Evolutionary conservation across 1,139 yeast species (phyloP).

Genomic region (Ashbya aceris): DNA sequence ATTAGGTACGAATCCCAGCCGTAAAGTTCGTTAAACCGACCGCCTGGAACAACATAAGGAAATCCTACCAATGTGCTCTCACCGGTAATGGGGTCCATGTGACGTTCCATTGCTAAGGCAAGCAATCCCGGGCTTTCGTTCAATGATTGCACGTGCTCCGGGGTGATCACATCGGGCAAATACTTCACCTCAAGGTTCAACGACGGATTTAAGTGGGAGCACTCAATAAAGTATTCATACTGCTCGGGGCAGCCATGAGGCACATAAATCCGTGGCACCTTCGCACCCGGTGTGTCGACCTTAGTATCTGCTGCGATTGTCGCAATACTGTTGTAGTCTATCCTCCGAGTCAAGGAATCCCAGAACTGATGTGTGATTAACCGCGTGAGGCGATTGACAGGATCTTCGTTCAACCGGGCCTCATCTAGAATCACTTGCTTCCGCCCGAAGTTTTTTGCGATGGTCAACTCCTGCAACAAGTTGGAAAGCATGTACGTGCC

Average conservation of each 20-base stretch:
- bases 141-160: slow-evolving; percentile 62
- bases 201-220: slow-evolving; percentile 49
- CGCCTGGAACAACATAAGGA: slow-evolving; percentile 96
- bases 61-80: slow-evolving; percentile 47
- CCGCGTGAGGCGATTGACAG: slow-evolving; percentile 68
- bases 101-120: slow-evolving; percentile 58
- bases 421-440: slow-evolving; percentile 74
- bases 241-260: slow-evolving; percentile 67
- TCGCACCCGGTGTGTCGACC: slow-evolving; percentile 47
- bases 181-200: slow-evolving; percentile 65
- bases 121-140: slow-evolving; percentile 80
- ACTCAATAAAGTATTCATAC: slow-evolving; percentile 53
- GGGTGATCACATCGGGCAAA: slow-evolving; percentile 51
- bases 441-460: slow-evolving; percentile 75
- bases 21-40: slow-evolving; percentile 88
- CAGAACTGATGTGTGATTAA: slow-evolving; percentile 73
- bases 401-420: slow-evolving; percentile 76
- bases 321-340: slow-evolving; percentile 55
- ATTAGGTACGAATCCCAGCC: slow-evolving; percentile 99
- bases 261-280: slow-evolving; percentile 62
- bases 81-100: slow-evolving; percentile 43
- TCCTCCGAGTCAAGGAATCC: slow-evolving; percentile 65
- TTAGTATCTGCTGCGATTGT: slow-evolving; percentile 73
- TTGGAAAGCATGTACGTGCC: slow-evolving; percentile 92
- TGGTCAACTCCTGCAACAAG: slow-evolving; percentile 77